Conservation (phyloP, 352 stramenopile genomes). For the Albugo candida region DNA sequence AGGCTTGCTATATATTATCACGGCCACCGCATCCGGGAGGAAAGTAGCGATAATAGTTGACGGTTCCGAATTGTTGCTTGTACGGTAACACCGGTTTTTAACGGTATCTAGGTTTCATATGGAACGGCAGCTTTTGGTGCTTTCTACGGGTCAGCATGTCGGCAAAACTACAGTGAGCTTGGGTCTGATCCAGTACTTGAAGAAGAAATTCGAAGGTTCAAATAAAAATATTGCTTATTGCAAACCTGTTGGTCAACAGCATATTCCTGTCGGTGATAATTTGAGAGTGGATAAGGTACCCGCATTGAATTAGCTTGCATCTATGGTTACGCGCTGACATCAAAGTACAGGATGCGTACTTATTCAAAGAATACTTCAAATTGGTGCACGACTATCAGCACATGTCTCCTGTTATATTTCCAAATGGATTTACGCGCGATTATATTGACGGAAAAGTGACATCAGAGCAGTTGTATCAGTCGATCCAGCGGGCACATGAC, state of each 20-base stretch:
- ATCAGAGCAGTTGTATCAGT: slow-evolving; percentile 46
- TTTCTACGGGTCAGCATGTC: slow-evolving; percentile 91
- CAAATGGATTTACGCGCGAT: slow-evolving; percentile 89
- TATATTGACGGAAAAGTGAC: slow-evolving; percentile 92
- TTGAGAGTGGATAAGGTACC: slow-evolving; percentile 75
- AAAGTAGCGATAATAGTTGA: background rate
- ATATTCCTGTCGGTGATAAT: slow-evolving; percentile 57
- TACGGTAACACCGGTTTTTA: background rate
- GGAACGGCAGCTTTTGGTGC: slow-evolving; percentile 61
- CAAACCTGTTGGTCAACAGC: slow-evolving; percentile 93
- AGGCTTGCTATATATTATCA: no score
- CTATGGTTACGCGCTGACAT: background rate
- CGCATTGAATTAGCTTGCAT: background rate
- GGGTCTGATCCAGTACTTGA: slow-evolving; percentile 85
- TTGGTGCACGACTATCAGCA: slow-evolving; percentile 91
- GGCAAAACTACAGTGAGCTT: slow-evolving; percentile 94
- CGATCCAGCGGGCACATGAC: slow-evolving; percentile 66
- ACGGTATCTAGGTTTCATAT: slow-evolving; percentile 8
- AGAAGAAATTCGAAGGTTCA: slow-evolving; percentile 69
- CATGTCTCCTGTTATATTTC: slow-evolving; percentile 97
- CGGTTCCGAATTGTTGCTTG: background rate
- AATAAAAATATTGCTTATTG: slow-evolving; percentile 76
- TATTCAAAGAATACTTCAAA: slow-evolving; percentile 94
- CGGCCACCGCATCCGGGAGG: background rate
- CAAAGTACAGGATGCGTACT: slow-evolving; percentile 73